Percentiles rank a stretch among this genome's conserved stretches.
These are phyloP conservation scores for Aspergillus olivimuriae DNA, from an alignment of 495 filamentous ascomycete species.

Conservation along the genomic window DNA sequence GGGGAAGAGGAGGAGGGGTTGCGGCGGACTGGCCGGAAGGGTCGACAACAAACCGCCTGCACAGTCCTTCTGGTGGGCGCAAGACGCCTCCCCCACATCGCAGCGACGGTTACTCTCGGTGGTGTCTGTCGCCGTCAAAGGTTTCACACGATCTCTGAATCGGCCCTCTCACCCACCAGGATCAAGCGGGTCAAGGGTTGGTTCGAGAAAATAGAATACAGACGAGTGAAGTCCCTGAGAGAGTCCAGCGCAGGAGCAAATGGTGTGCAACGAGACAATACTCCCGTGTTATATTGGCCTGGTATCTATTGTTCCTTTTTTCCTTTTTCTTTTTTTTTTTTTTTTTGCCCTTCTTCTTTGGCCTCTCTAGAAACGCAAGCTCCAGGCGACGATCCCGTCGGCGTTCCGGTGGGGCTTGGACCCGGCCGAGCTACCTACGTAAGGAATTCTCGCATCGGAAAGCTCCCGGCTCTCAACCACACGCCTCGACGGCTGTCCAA, in stretches of 20 bases:
- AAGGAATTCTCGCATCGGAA: too few relatives aligned
- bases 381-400: too few relatives aligned
- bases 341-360: not conserved
- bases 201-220: too few relatives aligned
- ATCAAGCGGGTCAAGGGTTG: too few relatives aligned
- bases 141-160: too few relatives aligned
- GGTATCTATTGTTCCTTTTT: not conserved
- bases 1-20: slow-evolving; percentile 16
- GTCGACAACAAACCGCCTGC: slow-evolving; percentile 15
- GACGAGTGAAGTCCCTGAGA: too few relatives aligned
- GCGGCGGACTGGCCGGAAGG: slow-evolving; percentile 20
- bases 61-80: slow-evolving; percentile 27
- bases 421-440: slow-evolving; percentile 34
- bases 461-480: slow-evolving; percentile 61
- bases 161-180: too few relatives aligned
- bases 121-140: too few relatives aligned
- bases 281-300: not conserved
- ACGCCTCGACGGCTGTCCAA: slow-evolving; percentile 19
- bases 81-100: slow-evolving; percentile 39
- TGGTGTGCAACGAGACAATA: too few relatives aligned
- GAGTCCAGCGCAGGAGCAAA: too few relatives aligned
- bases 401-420: slow-evolving; percentile 51
- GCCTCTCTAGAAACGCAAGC: not conserved
- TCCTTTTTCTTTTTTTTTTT: not conserved
- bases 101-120: too few relatives aligned